phyloP scores from a whole-genome alignment of 441 rosid genomes.

The Adansonia gregorii region DNA sequence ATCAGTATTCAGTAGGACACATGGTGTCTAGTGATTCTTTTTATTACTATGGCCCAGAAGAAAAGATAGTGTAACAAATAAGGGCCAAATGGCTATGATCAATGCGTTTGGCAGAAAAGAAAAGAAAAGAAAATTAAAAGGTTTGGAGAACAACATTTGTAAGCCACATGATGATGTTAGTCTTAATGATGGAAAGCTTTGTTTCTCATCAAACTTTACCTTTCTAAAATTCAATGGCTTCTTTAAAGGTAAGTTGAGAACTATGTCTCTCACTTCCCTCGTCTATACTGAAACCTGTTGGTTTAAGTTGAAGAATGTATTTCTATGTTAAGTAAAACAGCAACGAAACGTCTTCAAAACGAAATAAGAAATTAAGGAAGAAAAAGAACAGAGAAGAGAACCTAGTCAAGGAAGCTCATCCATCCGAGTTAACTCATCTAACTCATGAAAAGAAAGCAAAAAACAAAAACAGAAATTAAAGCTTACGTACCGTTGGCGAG shows the following conservation, averaged over 20 bases:
- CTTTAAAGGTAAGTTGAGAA: not conserved
- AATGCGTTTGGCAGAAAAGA: not conserved
- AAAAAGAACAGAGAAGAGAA: slow-evolving; percentile 8
- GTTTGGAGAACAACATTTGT: slow-evolving; percentile 27
- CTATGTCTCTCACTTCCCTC: not conserved
- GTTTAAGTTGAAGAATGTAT: not conserved
- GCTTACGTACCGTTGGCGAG: slow-evolving; percentile 85
- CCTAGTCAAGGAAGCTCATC: slow-evolving; percentile 7
- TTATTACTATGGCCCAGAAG: slow-evolving; percentile 21
- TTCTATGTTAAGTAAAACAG: not conserved
- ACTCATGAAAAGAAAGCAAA: slow-evolving; percentile 28
- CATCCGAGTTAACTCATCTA: slow-evolving; percentile 28
- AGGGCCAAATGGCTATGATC: slow-evolving; percentile 6
- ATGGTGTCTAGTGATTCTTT: not conserved
- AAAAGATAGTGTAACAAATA: not conserved
- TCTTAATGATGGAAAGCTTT: slow-evolving; percentile 19
- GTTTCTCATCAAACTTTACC: not conserved
- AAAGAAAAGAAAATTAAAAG: not conserved
- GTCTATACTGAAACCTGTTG: not conserved
- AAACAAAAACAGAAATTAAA: not conserved
- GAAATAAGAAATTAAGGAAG: not conserved
- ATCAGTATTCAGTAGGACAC: not conserved
- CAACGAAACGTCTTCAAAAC: not conserved
- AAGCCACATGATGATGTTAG: slow-evolving; percentile 27
- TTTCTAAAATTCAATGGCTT: not conserved